Conservation (phyloP, 1,284 basidiomycete species). For the Cystobasidium sp. region DNA sequence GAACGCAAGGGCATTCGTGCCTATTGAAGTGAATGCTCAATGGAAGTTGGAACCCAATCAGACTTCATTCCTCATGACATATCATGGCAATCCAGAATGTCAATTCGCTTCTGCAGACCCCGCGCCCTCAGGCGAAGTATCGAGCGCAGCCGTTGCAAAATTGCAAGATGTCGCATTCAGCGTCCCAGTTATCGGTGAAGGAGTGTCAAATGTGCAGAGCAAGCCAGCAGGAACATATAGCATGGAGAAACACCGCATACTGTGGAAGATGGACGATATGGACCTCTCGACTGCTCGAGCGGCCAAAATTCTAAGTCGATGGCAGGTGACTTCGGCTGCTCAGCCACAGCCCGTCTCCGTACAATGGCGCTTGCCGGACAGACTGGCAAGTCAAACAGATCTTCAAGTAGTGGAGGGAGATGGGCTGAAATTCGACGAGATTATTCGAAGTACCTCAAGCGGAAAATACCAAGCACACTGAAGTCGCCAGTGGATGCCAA, state of each 20-base stretch:
- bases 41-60: conserved; percentile 62
- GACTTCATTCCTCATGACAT: conserved; percentile 62
- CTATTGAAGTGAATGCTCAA: conserved; percentile 60
- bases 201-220: conserved; percentile 60
- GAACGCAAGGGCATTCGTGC: conserved; percentile 55
- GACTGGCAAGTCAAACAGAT: conserved; percentile 57
- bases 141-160: not conserved
- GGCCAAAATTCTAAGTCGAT: conserved; percentile 61
- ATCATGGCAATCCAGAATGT: conserved; percentile 55
- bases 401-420: conserved; percentile 47
- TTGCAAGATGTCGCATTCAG: conserved; percentile 56
- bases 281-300: conserved; percentile 48
- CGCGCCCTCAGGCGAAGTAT: conserved; percentile 46
- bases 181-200: conserved; percentile 56
- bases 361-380: conserved; percentile 58
- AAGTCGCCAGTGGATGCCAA: not conserved
- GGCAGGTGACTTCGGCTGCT: conserved; percentile 49
- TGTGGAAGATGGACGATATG: conserved; percentile 58
- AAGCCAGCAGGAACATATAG: conserved; percentile 61
- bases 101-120: conserved; percentile 30
- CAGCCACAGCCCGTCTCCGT: conserved; percentile 57
- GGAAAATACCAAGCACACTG: conserved; percentile 40
- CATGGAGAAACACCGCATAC: conserved; percentile 56
- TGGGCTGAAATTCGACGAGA: conserved; percentile 29
- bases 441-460: conserved; percentile 36